Percentiles rank a stretch among this genome's conserved stretches.
These are phyloP conservation scores for Tephrocybe sp. DNA, from an alignment of 768 basidiomycete species.

Conservation along the genomic window DNA sequence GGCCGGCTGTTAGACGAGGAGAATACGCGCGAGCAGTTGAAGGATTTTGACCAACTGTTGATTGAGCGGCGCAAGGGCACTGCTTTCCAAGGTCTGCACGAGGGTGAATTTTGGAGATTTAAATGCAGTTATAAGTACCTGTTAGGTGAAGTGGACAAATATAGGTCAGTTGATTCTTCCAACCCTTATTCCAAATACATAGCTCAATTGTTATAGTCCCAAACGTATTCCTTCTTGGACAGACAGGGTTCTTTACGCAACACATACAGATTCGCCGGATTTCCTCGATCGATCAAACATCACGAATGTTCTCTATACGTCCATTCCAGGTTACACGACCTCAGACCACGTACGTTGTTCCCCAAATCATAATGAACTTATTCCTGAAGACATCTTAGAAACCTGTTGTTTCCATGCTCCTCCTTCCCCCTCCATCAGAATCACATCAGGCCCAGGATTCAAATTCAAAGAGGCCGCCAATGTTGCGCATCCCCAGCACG, in stretches of 20 bases:
- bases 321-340: slow-evolving; percentile 77
- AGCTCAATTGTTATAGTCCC: slow-evolving; percentile 32
- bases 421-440: slow-evolving; percentile 50
- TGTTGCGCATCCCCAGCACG: slow-evolving; percentile 45
- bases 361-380: not conserved
- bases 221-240: slow-evolving; percentile 90
- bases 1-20: slow-evolving; percentile 45
- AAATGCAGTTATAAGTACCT: slow-evolving; percentile 90
- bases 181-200: slow-evolving; percentile 3
- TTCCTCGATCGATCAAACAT: slow-evolving; percentile 50
- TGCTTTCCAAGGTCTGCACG: slow-evolving; percentile 70
- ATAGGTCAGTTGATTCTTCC: slow-evolving; percentile 49
- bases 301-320: slow-evolving; percentile 70
- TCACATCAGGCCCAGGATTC: slow-evolving; percentile 1
- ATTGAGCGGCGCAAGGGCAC: slow-evolving; percentile 60
- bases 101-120: slow-evolving; percentile 88
- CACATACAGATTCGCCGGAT: slow-evolving; percentile 61
- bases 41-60: slow-evolving; percentile 72
- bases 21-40: slow-evolving; percentile 53
- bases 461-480: slow-evolving; percentile 28
- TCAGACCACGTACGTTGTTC: slow-evolving; percentile 79
- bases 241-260: slow-evolving; percentile 86
- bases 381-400: slow-evolving; percentile 46
- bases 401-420: slow-evolving; percentile 72
- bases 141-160: slow-evolving; percentile 79